Conservation (phyloP, 495 filamentous ascomycete genomes). For the Penicillium soppii region DNA sequence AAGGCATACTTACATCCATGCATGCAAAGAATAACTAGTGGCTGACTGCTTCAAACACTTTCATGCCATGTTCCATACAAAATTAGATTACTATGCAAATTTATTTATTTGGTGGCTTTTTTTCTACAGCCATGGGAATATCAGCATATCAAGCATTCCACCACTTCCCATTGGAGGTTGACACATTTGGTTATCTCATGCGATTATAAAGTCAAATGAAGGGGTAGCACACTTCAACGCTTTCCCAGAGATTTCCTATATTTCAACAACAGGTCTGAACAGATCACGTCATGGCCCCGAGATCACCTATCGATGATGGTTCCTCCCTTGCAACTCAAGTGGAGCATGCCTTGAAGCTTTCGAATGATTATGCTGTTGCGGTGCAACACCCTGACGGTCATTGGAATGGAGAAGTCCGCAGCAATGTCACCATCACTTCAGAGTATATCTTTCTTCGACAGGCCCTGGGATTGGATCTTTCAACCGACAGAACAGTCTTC, state of each 20-base stretch:
- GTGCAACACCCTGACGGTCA: slow-evolving; percentile 27
- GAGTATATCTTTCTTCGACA: slow-evolving; percentile 37
- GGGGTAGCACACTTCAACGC: too few relatives aligned
- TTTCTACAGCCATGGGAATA: too few relatives aligned
- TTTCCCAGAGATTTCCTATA: background rate
- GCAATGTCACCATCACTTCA: slow-evolving; percentile 35
- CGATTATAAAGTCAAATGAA: too few relatives aligned
- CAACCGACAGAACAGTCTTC: slow-evolving; percentile 10
- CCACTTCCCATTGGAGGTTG: too few relatives aligned
- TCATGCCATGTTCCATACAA: too few relatives aligned
- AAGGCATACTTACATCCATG: too few relatives aligned
- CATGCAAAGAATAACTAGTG: too few relatives aligned
- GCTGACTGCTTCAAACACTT: too few relatives aligned
- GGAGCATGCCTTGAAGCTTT: slow-evolving; percentile 3
- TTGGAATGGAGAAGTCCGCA: slow-evolving; percentile 36
- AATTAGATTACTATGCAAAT: too few relatives aligned
- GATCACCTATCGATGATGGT: background rate
- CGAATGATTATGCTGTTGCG: background rate
- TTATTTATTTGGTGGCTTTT: too few relatives aligned
- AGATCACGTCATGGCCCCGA: background rate
- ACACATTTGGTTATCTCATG: too few relatives aligned
- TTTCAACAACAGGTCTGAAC: background rate
- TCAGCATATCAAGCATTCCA: too few relatives aligned
- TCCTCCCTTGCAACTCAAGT: background rate
- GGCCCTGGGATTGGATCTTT: slow-evolving; percentile 23